Base-by-base conservation (phyloP, 2,329 filamentous ascomycete species). In the Raffaelea arxii region DNA sequence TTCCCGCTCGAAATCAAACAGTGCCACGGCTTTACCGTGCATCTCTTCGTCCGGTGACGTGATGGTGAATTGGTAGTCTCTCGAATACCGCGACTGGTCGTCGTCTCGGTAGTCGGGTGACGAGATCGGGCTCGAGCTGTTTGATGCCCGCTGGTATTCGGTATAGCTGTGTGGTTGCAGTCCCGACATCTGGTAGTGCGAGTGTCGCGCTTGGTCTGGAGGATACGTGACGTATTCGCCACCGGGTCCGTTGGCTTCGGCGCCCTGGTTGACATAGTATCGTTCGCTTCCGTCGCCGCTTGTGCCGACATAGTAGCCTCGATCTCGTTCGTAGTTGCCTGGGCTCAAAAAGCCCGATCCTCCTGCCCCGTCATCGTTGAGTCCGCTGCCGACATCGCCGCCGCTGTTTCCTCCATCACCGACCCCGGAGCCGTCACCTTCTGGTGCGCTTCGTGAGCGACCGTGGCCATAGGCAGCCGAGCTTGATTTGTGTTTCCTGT, bases 41-140 rank as follows among this genome's bases (percentile, higher is more conserved):
- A 96, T 96, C 63, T 97, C 89, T 66, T 97, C 91, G 62, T 97
- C 92, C 5, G 90, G 89, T 14, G 87, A 94, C 16, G 87, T 91
- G 56, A 95, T 94, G 18, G 88, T 94, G 62, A 96, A 95, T 57
- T 94, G 86, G 62, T 94, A 96, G 64, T 95, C 87, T 54, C 86
- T 80, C 40, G 88, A 94, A 64, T 90, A 94, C 57, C 89, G 79
- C 46, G 82, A 86, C 60, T 87, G 77, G 58, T 89, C 82, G 55
- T 79, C 77, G 49, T 75, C 70, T 47, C 66, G 70, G 51, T 70
- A 73, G 25, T 71, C 72, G 2, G 78, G 77, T 9, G 79, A 83
- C 16, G 78, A 80, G 38, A 71, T 67, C 25, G 69, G 63, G 62
- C 76, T 80, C 16, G 77, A 78, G 14, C 69, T 71, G 50, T 80